Evolutionary conservation across 495 filamentous ascomycete genomes (phyloP), one percentile per base, ranked within the genome.

Genomic region (Chaetomium cochliodes): DNA sequence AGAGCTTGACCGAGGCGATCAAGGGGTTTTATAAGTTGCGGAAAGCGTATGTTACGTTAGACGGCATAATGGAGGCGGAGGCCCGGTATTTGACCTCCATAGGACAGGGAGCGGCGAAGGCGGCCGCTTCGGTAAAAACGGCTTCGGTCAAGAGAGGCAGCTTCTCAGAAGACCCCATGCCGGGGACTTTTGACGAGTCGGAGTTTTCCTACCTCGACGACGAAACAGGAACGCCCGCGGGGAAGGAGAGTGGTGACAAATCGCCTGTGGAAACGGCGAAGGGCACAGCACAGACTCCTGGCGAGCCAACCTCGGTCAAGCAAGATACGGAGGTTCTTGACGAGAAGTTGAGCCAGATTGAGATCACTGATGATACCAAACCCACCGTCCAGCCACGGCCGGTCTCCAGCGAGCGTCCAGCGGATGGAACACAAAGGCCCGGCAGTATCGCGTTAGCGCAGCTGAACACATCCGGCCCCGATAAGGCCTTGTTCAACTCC

Each of bases 11-110:
- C 0, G 94, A 98, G 68, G 92, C 87, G 52, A 84, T 98, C 71
- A 90, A 88, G 74, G 91, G 91, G 1, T 97, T 98, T 67, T 97
- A 97, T 73, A 94, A 93, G 73, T 73, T 98, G 72, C 82, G 96
- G 65, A 97, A 93, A 69, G 94, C 94, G 7, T 98, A 89, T 71
- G 79, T 90, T 26, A 90, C 93, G 5, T 79, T 98, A 20, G 89
- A 97, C 73, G 83, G 82, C 6, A 89, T 98, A 62, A 76, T 84
- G 69, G 66, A 78, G 47, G 69, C 80, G 5, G 82, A 85, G 66
- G 65, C 62, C 4, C 73, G 74, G 16, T 81, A 80, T 60, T 37
- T 85, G 28, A 73, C 72, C n/a, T 69, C 67, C 23, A 20, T 66
- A 22, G 56, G 54, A 18, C 55, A 50, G 7, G 59, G 39, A 3